phyloP scores from a whole-genome alignment of 192 early-diverging fungal species.

The Coemansia sp. region DNA sequence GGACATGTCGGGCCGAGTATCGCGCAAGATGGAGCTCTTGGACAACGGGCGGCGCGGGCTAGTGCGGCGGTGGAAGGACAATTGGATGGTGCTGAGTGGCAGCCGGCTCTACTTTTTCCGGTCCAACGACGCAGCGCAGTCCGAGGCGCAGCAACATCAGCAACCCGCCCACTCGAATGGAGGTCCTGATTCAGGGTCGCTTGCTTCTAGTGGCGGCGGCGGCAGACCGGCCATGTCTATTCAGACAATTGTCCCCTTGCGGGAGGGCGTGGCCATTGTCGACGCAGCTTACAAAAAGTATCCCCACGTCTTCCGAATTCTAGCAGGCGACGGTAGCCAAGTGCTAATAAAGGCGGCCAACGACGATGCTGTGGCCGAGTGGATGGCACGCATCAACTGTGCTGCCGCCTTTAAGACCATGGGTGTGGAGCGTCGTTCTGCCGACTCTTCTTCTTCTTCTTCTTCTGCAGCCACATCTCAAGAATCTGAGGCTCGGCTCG shows the following conservation, averaged over 20 bases:
- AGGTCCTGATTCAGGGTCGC: background rate
- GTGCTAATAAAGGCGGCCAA: conserved; percentile 67
- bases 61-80: conserved; percentile 69
- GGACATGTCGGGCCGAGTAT: conserved; percentile 69
- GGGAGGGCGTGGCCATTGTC: conserved; percentile 65
- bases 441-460: background rate
- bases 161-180: background rate
- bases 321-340: conserved; percentile 68
- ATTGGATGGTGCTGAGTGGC: conserved; percentile 75
- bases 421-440: conserved; percentile 39
- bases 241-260: conserved; percentile 59
- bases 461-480: background rate
- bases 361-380: conserved; percentile 72
- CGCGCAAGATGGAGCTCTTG: conserved; percentile 69
- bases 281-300: conserved; percentile 74
- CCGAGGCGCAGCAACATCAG: conserved; percentile 47
- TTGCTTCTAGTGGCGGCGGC: background rate
- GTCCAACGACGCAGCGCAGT: conserved; percentile 53
- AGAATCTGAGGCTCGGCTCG: background rate
- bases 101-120: conserved; percentile 74
- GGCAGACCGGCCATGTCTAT: conserved; percentile 21
- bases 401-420: conserved; percentile 70
- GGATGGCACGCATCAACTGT: conserved; percentile 81
- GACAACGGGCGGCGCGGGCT: conserved; percentile 64
- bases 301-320: conserved; percentile 73